Evolutionary conservation across 2,329 filamentous ascomycete species (phyloP), one percentile per base, ranked within the genome.

Genomic region (Diaporthe longicolla): DNA sequence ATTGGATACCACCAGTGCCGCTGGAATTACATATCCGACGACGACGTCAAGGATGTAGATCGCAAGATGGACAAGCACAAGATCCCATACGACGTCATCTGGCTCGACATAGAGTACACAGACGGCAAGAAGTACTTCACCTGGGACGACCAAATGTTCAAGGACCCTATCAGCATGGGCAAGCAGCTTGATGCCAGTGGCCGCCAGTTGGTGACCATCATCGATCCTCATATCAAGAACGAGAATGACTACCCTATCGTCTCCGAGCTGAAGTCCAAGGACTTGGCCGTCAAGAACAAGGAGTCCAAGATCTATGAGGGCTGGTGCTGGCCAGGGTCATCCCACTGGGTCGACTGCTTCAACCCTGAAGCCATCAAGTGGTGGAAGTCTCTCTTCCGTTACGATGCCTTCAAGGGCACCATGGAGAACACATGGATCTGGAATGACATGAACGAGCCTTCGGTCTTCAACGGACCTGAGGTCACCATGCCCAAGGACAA

Each of bases 391-490:
- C 89, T 98, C 15, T 98, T 97, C 89, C 93, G 93, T 79, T 98
- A 97, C 78, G 92, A 94, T 81, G 89, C 86, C 54, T 99, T 98
- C 88, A 94, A 94, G 83, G 95, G 95, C 63, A 95, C 95, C 1
- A 89, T 93, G 78, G 88, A 92, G 77, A 99, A 98, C 82, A 93
- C 94, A 0, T 98, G 95, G 83, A 91, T 99, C 79, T 99, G 97
- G 97, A 99, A 99, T 82, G 97, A 99, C 82, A 99, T 99, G 97
- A 98, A 98, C 81, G 97, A 99, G 85, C 97, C 97, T 0, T 98
- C 97, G 0, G 97, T 99, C 1, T 99, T 99, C 87, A 98, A 98
- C 82, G 97, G 97, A 0, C 97, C 97, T 0, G 97, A 99, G 83
- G 97, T 95, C 4, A 98, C 96, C 7, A 98, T 98, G 95, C 97